Evolutionary conservation across 495 filamentous ascomycete genomes (phyloP).

Genomic region (Penicillium atrosanguineum): DNA sequence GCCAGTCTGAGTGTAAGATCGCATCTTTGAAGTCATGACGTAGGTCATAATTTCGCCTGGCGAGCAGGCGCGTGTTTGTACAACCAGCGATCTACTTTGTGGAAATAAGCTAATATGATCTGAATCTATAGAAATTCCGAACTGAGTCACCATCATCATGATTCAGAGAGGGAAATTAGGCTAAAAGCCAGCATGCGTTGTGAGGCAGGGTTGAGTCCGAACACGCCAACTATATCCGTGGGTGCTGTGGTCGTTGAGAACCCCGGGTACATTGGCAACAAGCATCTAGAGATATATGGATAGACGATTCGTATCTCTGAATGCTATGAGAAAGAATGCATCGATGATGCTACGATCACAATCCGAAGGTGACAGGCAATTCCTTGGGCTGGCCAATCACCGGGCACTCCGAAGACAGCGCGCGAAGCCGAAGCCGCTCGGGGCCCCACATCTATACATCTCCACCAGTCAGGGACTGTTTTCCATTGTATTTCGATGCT

Average conservation of each 20-base stretch:
- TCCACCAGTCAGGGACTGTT: background rate
- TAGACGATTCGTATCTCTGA: too few species aligned
- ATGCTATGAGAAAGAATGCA: too few species aligned
- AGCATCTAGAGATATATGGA: too few species aligned
- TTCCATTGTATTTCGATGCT: too few species aligned
- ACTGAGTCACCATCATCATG: background rate
- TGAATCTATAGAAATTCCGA: background rate
- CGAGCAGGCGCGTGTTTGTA: background rate
- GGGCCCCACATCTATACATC: background rate
- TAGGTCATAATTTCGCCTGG: background rate
- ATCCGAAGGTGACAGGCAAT: too few species aligned
- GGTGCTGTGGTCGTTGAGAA: too few species aligned
- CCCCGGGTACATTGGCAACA: too few species aligned
- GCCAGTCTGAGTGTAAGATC: background rate
- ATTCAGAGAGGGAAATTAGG: background rate
- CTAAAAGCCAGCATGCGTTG: background rate
- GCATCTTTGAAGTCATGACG: background rate
- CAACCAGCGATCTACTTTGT: background rate
- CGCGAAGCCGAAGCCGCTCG: constrained; percentile 3
- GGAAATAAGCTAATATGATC: background rate
- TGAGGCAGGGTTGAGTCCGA: too few species aligned
- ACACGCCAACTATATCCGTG: too few species aligned
- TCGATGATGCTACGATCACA: too few species aligned
- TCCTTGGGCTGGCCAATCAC: background rate
- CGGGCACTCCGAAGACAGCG: background rate